Evolutionary conservation across 2,329 filamentous ascomycete genomes (phyloP), one percentile per base, ranked within the genome.

Genomic region (Colletotrichum horii): DNA sequence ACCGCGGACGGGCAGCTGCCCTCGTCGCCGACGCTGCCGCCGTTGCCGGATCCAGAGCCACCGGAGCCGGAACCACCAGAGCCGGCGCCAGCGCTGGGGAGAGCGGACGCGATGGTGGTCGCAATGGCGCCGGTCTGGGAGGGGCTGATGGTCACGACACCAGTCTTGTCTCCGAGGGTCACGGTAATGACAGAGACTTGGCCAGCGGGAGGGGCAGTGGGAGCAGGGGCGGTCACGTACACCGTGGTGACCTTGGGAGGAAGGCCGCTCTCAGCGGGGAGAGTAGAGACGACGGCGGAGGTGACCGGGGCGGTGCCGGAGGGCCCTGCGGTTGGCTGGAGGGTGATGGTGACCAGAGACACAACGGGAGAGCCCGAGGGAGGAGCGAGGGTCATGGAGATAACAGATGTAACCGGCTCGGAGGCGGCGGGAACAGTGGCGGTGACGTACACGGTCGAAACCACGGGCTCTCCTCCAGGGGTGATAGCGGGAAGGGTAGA

Each of bases 171-270:
- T 28, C 72, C 71, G 28, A 78, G 55, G 22, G 77, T 78, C 56
- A 78, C 69, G 16, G 77, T 76, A 9, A 78, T 68, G 58, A 78
- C 75, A 58, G 70, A 70, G 66, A 72, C 68, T 3, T 65, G 32
- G 55, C 48, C 67, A 43, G 67, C 64, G 22, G 71, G 66, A 4
- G 34, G n/a, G 7, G 56, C 66, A 22, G 68, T 66, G n/a, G 76
- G 61, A 5, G 66, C 68, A 8, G 68, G 67, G 14, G 67, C 48
- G 32, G 77, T 77, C 34, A 78, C 55, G 34, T 69, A 76, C 32
- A 75, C 64, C 43, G 75, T 77, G 19, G 67, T 70, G 34, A 78
- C 58, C 14, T 22, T 56, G 34, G 71, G 68, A 19, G 74, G 71
- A 4, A 24, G 30, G 4, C 61, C 52, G 15, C 60, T 71, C 66